Percentiles rank a stretch among this genome's conserved stretches.
Conservation (phyloP, 495 filamentous ascomycete species). For the Xylaria curta region DNA sequence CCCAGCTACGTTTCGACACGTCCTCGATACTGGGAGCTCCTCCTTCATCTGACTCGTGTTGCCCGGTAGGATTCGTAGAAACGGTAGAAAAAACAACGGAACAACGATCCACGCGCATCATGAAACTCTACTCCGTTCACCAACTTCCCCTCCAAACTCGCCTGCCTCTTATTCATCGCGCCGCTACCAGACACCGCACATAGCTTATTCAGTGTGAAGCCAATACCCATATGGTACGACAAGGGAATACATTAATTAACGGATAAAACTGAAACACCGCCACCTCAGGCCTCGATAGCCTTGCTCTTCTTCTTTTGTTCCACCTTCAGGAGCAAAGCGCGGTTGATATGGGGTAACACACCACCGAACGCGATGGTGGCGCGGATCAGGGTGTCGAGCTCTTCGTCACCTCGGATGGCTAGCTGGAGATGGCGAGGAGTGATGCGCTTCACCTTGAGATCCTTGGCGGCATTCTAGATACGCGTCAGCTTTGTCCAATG, state of each 20-base stretch:
- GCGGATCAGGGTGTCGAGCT: slow-evolving; percentile 95
- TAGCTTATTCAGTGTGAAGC: slow-evolving; percentile 13
- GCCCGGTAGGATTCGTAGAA: not conserved
- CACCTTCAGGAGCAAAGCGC: slow-evolving; percentile 94
- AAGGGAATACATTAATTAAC: slow-evolving; percentile 23
- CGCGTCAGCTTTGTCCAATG: slow-evolving; percentile 25
- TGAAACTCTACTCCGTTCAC: slow-evolving; percentile 9
- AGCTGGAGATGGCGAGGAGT: slow-evolving; percentile 97
- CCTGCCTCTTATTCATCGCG: slow-evolving; percentile 13
- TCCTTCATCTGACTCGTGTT: not conserved
- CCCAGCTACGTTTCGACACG: not conserved
- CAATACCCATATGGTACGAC: slow-evolving; percentile 19
- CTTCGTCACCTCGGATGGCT: slow-evolving; percentile 97
- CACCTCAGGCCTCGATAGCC: slow-evolving; percentile 61
- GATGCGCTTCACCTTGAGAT: slow-evolving; percentile 99
- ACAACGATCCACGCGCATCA: slow-evolving; percentile 18
- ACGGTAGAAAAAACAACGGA: slow-evolving; percentile 16
- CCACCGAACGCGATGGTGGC: slow-evolving; percentile 98
- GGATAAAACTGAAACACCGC: slow-evolving; percentile 7
- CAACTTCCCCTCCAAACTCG: not conserved
- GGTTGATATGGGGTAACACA: slow-evolving; percentile 98
- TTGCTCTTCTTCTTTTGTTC: slow-evolving; percentile 99
- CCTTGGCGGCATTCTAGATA: slow-evolving; percentile 88
- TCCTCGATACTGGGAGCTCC: not conserved
- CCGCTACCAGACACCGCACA: slow-evolving; percentile 4